Conservation (phyloP, 768 basidiomycete species). For the Pisolithus albus region DNA sequence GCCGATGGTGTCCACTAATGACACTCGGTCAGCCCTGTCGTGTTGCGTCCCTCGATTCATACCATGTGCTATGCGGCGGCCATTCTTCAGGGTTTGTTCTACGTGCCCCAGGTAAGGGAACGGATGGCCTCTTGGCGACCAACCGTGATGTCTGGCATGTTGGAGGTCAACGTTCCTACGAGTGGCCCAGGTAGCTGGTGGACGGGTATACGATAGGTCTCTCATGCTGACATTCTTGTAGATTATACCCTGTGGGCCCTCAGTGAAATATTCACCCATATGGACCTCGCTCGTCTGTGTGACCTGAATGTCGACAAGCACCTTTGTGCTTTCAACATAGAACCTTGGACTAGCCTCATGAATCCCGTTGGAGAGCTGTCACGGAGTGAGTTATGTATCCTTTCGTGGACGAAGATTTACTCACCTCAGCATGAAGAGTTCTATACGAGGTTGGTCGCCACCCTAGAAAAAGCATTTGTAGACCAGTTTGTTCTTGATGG, state of each 20-base stretch:
- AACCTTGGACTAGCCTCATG: conserved; percentile 30
- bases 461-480: conserved; percentile 41
- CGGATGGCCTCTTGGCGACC: conserved; percentile 34
- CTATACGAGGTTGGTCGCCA: conserved; percentile 34
- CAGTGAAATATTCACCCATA: conserved; percentile 60
- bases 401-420: conserved; percentile 4
- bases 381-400: conserved; percentile 24
- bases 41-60: conserved; percentile 51
- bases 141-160: conserved; percentile 9
- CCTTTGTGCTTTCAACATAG: conserved; percentile 40
- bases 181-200: conserved; percentile 30
- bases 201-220: conserved; percentile 12
- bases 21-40: conserved; percentile 51
- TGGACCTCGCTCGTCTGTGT: conserved; percentile 58
- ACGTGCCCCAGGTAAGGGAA: conserved; percentile 62
- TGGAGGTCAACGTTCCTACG: conserved; percentile 21
- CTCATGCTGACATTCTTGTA: conserved; percentile 15
- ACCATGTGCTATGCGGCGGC: conserved; percentile 53
- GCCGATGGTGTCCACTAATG: not conserved
- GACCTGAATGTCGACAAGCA: conserved; percentile 49
- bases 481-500: conserved; percentile 32
- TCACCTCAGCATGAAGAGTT: conserved; percentile 36
- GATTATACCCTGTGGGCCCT: conserved; percentile 49
- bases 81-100: conserved; percentile 49
- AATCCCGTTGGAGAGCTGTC: conserved; percentile 39